A percentile compares a stretch with the other conserved stretches of the same genome.
phyloP scores from a whole-genome alignment of 768 basidiomycete genomes.

The Mycena filopes region DNA sequence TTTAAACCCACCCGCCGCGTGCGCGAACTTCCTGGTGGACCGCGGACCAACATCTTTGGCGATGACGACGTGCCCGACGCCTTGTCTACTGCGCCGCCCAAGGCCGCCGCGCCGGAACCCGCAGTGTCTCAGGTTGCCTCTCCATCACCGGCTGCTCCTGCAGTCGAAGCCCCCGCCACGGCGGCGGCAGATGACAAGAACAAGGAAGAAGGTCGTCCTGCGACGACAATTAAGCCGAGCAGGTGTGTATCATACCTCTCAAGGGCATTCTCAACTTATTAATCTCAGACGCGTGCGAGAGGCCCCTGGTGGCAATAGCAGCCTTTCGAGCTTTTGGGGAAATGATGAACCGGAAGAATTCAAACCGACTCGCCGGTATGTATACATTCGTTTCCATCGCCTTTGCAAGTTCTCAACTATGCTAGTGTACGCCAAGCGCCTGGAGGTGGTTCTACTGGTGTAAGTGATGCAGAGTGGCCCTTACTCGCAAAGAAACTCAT shows the following conservation, averaged over 20 bases:
- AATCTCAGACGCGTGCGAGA: conserved; percentile 54
- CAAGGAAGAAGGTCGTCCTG: conserved; percentile 28
- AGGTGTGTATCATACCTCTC: conserved; percentile 49
- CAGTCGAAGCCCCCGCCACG: background rate
- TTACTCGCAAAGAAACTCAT: background rate
- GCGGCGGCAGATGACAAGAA: conserved; percentile 29
- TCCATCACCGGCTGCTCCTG: background rate
- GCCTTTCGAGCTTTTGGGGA: conserved; percentile 60
- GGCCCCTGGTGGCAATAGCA: conserved; percentile 56
- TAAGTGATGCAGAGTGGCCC: background rate
- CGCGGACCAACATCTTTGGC: conserved; percentile 62
- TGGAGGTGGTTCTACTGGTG: conserved; percentile 16
- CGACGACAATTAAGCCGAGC: conserved; percentile 49
- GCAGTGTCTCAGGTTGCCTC: background rate
- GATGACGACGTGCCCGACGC: conserved; percentile 64
- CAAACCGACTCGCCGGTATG: conserved; percentile 76
- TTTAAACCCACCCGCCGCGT: conserved; percentile 70
- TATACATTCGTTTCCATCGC: background rate
- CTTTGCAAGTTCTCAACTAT: background rate
- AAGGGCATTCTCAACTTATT: background rate
- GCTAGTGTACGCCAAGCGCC: conserved; percentile 16
- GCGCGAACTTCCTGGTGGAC: conserved; percentile 63
- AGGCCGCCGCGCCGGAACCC: conserved; percentile 16
- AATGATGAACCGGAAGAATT: conserved; percentile 58
- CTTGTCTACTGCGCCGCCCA: conserved; percentile 64